Evolutionary conservation across 108 stramenopile genomes (phyloP), one percentile per base, ranked within the genome.

Genomic region (Skeletonema costatum): DNA sequence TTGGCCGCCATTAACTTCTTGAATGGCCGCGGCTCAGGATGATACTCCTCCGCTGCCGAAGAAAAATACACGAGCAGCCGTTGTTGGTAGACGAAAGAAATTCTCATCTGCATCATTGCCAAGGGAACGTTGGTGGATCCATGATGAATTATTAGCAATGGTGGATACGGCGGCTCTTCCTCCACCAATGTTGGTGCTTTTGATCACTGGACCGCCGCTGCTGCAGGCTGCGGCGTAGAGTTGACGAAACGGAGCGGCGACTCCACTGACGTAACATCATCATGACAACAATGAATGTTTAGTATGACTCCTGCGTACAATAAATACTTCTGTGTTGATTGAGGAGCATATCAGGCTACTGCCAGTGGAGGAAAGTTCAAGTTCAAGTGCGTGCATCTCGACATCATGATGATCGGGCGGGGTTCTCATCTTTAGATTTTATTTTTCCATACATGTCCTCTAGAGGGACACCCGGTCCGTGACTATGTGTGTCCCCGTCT

Each of bases 1-100:
- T 89, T 93, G 35, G 88, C 53, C 1, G 96, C 96, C 82, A 98
- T 72, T 30, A 97, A 35, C 68, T 95, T 96, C 31, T 82, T 80
- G 78, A 97, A 97, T 21, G 94, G 53, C 29, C 53, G 89, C 11
- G 74, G 79, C 30, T 72, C 58, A 32, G 50, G 35, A 33, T 16
- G 44, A 25, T 29, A 51, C 32, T 38, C 29, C 46, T 46, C 44
- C 42, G 63, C 30, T 6, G 50, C 63, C 17, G 72, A n/a, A 38
- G 72, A 73, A 7, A 7, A 73, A 48, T n/a, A 17, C 5, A 32
- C 72, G 72, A 17, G 50, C n/a, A 35, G 33, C 7, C 35, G 5
- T 32, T 9, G 35, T 21, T 39, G 19, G 9, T 66, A 21, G 32
- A 25, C 42, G 6, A 41, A 11, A 41, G 39, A 41, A 11, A 41